Percentiles rank a stretch among this genome's conserved stretches.
phyloP scores from a whole-genome alignment of 2,329 filamentous ascomycete species.

The Colletotrichum karsti region DNA sequence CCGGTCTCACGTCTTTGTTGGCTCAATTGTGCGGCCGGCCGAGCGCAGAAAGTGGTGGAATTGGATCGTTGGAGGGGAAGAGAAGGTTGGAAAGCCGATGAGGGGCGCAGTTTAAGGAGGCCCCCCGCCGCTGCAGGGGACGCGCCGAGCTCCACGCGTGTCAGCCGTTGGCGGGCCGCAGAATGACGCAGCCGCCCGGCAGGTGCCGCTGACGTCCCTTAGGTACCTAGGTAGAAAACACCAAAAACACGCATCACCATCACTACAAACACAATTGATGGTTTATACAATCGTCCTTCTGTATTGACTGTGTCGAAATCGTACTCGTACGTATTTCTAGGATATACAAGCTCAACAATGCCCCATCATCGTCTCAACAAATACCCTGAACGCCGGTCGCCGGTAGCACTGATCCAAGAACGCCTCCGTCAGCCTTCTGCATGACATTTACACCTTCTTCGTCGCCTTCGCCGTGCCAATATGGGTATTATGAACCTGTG shows the following conservation, averaged over 20 bases:
- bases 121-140: too few relatives aligned
- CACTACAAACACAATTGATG: not conserved
- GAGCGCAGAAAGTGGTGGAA: not conserved
- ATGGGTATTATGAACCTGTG: constrained; percentile 84
- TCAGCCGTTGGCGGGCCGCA: not conserved
- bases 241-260: not conserved
- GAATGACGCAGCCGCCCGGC: not conserved
- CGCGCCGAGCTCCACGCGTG: not conserved
- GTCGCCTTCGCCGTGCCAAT: constrained; percentile 88
- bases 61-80: not conserved
- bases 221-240: too few relatives aligned
- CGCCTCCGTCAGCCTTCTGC: constrained; percentile 16
- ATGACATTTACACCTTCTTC: constrained; percentile 55
- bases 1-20: not conserved
- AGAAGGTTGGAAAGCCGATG: constrained; percentile 24
- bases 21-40: not conserved
- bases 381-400: constrained; percentile 19
- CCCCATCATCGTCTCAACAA: constrained; percentile 11
- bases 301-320: constrained; percentile 30
- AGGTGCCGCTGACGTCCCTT: too few relatives aligned
- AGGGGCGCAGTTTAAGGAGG: not conserved
- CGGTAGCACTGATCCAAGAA: constrained; percentile 16
- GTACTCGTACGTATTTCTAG: constrained; percentile 30
- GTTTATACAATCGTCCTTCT: constrained; percentile 7
- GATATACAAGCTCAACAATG: constrained; percentile 30